Evolutionary conservation across 495 filamentous ascomycete genomes (phyloP).

Genomic region (Trichoderma reesei): DNA sequence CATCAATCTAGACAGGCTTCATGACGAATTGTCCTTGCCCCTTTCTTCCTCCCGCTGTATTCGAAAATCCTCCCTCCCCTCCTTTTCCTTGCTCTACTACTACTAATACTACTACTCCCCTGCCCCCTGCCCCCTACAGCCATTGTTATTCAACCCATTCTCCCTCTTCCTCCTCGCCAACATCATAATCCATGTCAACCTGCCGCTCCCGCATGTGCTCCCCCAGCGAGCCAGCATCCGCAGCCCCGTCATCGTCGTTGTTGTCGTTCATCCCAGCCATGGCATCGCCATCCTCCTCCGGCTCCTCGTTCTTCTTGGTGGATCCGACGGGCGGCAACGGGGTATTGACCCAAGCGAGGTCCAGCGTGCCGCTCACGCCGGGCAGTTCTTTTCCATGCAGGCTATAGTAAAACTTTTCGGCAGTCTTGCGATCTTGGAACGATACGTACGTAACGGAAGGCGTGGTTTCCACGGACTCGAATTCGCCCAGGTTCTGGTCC

Average conservation of each 20-base stretch:
- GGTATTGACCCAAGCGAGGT: constrained; percentile 59
- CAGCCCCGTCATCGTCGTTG: background rate
- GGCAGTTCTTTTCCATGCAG: constrained; percentile 51
- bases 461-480: constrained; percentile 62
- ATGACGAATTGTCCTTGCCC: too few species aligned
- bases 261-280: constrained; percentile 13
- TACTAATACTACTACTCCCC: too few species aligned
- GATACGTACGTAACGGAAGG: constrained; percentile 53
- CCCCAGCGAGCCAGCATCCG: constrained; percentile 5
- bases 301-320: background rate
- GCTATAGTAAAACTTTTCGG: constrained; percentile 73
- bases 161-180: constrained; percentile 27
- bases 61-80: too few species aligned
- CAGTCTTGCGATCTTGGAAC: constrained; percentile 84
- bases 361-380: constrained; percentile 59
- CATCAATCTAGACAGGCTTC: too few species aligned
- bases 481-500: constrained; percentile 69
- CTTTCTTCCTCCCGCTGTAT: too few species aligned
- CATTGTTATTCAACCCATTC: constrained; percentile 20
- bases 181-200: constrained; percentile 21
- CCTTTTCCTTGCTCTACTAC: too few species aligned
- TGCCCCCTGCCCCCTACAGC: background rate
- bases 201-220: constrained; percentile 9
- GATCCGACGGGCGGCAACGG: constrained; percentile 3
- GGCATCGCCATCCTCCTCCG: constrained; percentile 11